phyloP scores from a whole-genome alignment of 208 protist species.

The Herpetomonas samuelpessoai region DNA sequence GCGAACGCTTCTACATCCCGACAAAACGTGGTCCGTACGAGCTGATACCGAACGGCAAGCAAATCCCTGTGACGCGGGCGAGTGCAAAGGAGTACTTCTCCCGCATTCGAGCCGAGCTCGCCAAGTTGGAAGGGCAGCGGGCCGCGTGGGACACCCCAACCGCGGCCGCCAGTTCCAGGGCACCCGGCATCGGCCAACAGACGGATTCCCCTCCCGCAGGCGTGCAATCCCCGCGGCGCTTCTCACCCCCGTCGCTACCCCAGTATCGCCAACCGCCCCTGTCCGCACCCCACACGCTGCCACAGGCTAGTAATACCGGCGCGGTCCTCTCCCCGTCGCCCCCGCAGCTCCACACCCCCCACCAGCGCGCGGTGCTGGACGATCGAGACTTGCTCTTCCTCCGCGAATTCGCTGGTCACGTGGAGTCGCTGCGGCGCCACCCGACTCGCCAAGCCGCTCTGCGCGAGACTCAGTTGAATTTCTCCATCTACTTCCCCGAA shows the following conservation, averaged over 20 bases:
- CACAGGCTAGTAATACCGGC: no score
- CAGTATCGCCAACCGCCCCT: neutral
- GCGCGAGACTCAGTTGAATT: neutral
- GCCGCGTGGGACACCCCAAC: neutral
- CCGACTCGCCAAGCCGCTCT: neutral
- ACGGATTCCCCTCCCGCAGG: no score
- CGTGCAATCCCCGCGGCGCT: no score
- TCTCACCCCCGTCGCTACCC: no score
- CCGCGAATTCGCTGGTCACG: neutral
- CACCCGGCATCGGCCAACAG: no score
- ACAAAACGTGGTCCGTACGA: neutral
- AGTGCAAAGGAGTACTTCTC: neutral
- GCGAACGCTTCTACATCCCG: neutral
- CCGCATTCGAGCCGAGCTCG: neutral
- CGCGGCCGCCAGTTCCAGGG: neutral
- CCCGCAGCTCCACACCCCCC: neutral
- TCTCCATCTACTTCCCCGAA: slow-evolving; percentile 1
- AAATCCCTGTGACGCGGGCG: neutral
- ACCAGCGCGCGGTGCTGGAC: neutral
- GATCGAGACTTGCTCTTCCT: neutral
- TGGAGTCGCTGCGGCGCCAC: neutral
- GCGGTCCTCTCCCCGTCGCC: no score
- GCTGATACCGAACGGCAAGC: neutral
- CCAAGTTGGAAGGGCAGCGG: neutral
- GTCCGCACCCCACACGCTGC: neutral